Conservation (phyloP, 441 rosid species). For the Bocquillonia castaneifolia region DNA sequence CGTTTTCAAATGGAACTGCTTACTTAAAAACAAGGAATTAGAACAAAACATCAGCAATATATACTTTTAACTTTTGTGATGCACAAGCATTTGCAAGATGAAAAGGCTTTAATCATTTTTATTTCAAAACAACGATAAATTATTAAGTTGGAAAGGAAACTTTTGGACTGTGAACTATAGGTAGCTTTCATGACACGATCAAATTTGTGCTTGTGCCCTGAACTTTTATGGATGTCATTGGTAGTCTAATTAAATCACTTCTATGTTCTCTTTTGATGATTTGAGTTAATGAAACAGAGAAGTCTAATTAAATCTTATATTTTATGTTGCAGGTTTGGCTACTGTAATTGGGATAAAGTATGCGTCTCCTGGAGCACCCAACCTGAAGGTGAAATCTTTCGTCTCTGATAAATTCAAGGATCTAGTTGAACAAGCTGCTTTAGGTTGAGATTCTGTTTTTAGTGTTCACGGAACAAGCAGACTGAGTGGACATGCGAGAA, state of each 20-base stretch:
- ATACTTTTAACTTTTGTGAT: neutral
- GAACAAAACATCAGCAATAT: neutral
- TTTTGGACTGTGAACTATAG: neutral
- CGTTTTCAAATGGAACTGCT: neutral
- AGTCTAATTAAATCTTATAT: constrained; percentile 3
- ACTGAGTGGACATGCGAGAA: neutral
- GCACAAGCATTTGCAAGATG: neutral
- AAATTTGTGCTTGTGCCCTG: neutral
- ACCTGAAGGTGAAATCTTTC: constrained; percentile 69
- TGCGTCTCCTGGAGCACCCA: constrained; percentile 44
- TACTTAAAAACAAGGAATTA: neutral
- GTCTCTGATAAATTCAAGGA: constrained; percentile 59
- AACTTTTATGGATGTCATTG: neutral
- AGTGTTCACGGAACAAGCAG: neutral
- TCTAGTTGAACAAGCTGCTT: constrained; percentile 57
- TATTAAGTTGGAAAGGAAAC: neutral
- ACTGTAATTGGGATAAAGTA: constrained; percentile 73
- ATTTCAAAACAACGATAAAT: neutral
- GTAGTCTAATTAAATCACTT: neutral
- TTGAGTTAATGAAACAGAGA: neutral
- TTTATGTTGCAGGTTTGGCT: constrained; percentile 49
- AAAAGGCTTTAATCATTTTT: constrained; percentile 2
- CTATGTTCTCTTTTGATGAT: neutral
- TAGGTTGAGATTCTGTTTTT: constrained; percentile 31
- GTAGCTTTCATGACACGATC: neutral